These are phyloP conservation scores for Colletotrichum neosansevieriae DNA, from an alignment of 2,329 filamentous ascomycete species.

Conservation along the genomic window DNA sequence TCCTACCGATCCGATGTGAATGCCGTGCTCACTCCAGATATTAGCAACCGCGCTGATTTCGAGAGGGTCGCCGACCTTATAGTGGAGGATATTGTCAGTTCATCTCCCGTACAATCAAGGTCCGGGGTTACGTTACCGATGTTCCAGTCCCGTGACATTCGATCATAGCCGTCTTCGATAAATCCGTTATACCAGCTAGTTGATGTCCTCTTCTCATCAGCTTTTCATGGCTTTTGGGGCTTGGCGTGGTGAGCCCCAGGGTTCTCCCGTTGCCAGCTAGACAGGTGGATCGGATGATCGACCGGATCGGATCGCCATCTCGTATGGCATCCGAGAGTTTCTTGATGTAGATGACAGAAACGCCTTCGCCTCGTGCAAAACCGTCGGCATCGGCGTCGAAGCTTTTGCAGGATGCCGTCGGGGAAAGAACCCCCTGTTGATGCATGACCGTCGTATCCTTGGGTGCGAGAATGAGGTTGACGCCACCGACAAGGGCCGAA, in stretches of 20 bases:
- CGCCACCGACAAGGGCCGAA: constrained; percentile 52
- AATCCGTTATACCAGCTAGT: constrained; percentile 44
- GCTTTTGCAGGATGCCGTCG: constrained; percentile 48
- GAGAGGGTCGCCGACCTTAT: constrained; percentile 61
- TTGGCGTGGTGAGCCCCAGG: constrained; percentile 56
- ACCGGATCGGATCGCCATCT: constrained; percentile 58
- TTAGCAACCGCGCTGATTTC: constrained; percentile 51
- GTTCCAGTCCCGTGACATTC: constrained; percentile 58
- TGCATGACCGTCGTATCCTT: constrained; percentile 47
- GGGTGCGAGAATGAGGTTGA: constrained; percentile 52
- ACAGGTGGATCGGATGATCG: constrained; percentile 53
- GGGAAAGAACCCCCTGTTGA: constrained; percentile 52
- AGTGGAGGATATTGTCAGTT: background rate
- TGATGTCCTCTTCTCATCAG: constrained; percentile 54
- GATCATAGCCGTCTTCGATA: constrained; percentile 48
- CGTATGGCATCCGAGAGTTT: constrained; percentile 57
- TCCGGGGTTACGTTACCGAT: constrained; percentile 43
- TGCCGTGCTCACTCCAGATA: constrained; percentile 45
- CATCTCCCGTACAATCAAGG: no score
- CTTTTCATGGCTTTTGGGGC: constrained; percentile 46
- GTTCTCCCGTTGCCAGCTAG: constrained; percentile 58
- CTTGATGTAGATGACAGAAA: constrained; percentile 60
- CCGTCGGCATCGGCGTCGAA: constrained; percentile 62
- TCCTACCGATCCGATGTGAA: constrained; percentile 46
- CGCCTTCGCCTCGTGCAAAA: constrained; percentile 63